Base-by-base conservation (phyloP, 495 filamentous ascomycete genomes). In the Amorphotheca resinae region DNA sequence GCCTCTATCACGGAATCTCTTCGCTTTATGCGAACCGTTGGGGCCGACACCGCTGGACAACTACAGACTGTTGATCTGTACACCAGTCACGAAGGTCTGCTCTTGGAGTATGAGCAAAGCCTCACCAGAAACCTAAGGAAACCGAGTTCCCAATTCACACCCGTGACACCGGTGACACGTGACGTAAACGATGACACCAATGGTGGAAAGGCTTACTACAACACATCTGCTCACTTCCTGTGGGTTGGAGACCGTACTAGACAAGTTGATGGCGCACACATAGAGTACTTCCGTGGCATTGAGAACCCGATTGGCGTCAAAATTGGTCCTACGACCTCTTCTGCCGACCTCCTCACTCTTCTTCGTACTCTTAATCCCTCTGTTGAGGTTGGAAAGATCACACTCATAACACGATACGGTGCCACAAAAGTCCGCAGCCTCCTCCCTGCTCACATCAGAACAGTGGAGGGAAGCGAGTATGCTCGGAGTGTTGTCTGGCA, bases 181-280 rank as follows among this genome's bases (percentile, higher is more conserved):
- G 22, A 6, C 26, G 14, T 46, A 2, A 22, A 46, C 5, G 15
- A 21, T 30, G 37, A 9, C 9, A 32, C 20, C 25, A 38, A 33
- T 37, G 42, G 50, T 25, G 50, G 46, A 16, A 72, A 68, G 53
- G 66, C 69, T 44, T 87, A 77, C 67, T 93, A 82, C 63, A 76
- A 91, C 58, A 96, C 91, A 0, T 91, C 84, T n/a, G 82, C 84
- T 0, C 93, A 96, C 61, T 95, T 98, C 66, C 70, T 98, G 54
- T 98, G 91, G 91, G 89, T 98, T 56, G 91, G 91, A 21, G 91
- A 98, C 61, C 82, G 91, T 42, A 98, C 91, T 1, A 77, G 91
- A 22, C 89, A 95, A 56, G 69, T 95, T 20, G 77, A 86, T 62
- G 83, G 85, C 47, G 93, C 84, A 0, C 91, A 98, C 62, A 77